phyloP scores from a whole-genome alignment of 805 yeast species.

The Candida orba region DNA sequence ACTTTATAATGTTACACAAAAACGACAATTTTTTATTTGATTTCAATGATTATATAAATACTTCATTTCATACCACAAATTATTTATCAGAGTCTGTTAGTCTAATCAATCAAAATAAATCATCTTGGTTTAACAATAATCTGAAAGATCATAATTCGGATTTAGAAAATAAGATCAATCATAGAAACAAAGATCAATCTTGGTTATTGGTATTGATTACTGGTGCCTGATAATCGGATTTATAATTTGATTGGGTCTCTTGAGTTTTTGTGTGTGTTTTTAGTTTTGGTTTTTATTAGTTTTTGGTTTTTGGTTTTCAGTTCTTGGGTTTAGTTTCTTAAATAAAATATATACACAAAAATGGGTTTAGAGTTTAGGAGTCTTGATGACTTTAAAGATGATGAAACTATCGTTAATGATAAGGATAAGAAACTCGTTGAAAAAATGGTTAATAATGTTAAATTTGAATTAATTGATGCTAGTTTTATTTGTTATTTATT shows the following conservation, averaged over 20 bases:
- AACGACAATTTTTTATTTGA: slow-evolving; percentile 14
- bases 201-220: slow-evolving; percentile 21
- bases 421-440: not conserved
- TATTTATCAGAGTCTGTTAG: not conserved
- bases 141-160: not conserved
- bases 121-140: not conserved
- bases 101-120: not conserved
- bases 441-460: not conserved
- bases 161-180: no score
- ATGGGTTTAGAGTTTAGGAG: not conserved
- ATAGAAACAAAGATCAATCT: slow-evolving; percentile 18
- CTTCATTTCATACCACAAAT: slow-evolving; percentile 9
- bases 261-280: no score
- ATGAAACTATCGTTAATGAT: not conserved
- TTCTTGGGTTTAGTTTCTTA: no score
- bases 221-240: slow-evolving; percentile 15
- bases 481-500: not conserved
- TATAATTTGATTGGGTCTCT: no score
- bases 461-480: slow-evolving; percentile 1
- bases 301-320: not conserved
- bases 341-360: not conserved
- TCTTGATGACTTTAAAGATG: not conserved
- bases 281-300: not conserved
- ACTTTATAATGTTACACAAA: slow-evolving; percentile 14
- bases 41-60: slow-evolving; percentile 17